Evolutionary conservation across 352 stramenopile species (phyloP).

Genomic region (Achlya hypogyna): DNA sequence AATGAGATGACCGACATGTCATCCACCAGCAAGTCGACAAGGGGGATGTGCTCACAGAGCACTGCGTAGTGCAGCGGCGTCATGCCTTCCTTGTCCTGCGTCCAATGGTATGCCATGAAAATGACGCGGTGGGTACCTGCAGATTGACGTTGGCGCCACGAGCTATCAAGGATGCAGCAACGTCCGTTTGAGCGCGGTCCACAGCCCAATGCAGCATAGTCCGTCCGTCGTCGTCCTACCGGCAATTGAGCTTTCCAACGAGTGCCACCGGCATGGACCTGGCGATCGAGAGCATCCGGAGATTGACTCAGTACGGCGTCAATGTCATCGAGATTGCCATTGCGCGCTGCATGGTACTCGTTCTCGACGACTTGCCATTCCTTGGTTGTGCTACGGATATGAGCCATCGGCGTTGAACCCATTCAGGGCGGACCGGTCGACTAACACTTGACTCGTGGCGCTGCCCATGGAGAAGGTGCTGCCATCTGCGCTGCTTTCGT

Average conservation of each 20-base stretch:
- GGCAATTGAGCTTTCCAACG: background rate
- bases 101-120: background rate
- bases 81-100: constrained; percentile 68
- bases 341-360: constrained; percentile 65
- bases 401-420: background rate
- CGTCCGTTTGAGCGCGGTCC: constrained; percentile 42
- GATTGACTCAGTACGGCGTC: constrained; percentile 30
- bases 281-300: too few relatives aligned
- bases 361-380: constrained; percentile 70
- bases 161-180: constrained; percentile 44
- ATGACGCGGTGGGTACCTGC: constrained; percentile 27
- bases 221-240: constrained; percentile 56
- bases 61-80: constrained; percentile 69
- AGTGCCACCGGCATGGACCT: too few relatives aligned
- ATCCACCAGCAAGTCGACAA: constrained; percentile 49
- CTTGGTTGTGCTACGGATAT: constrained; percentile 39
- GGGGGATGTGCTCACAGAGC: constrained; percentile 58
- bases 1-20: background rate
- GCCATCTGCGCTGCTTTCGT: background rate
- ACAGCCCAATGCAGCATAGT: constrained; percentile 80
- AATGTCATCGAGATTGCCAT: constrained; percentile 46
- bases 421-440: constrained; percentile 47
- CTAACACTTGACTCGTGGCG: constrained; percentile 48
- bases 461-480: constrained; percentile 40
- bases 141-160: constrained; percentile 46